Conservation (phyloP, 257 asterid species). For the Coffea eugenioides region DNA sequence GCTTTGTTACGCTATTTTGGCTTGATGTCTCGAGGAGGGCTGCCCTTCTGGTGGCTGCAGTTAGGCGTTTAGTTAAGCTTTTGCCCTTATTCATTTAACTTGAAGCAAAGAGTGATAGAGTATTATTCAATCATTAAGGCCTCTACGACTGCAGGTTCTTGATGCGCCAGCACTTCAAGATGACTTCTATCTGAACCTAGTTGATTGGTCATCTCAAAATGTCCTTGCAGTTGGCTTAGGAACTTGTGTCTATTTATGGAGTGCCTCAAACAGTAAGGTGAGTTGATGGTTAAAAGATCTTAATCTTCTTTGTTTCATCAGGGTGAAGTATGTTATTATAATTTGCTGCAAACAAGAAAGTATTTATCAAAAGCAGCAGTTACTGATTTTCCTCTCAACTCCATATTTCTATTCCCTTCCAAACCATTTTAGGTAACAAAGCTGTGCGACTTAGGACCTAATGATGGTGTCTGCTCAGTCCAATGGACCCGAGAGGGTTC, state of each 20-base stretch:
- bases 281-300: constrained; percentile 18
- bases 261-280: constrained; percentile 90
- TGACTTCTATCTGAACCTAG: constrained; percentile 89
- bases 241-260: constrained; percentile 92
- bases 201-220: constrained; percentile 99
- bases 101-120: not conserved
- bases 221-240: constrained; percentile 99
- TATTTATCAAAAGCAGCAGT: not conserved
- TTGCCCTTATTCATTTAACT: not conserved
- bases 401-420: not conserved
- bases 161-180: constrained; percentile 99
- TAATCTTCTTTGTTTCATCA: not conserved
- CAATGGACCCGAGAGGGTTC: constrained; percentile 98
- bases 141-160: constrained; percentile 55
- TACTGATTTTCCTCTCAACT: not conserved
- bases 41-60: not conserved
- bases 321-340: not conserved
- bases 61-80: not conserved
- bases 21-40: not conserved
- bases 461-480: constrained; percentile 83
- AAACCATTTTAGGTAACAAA: constrained; percentile 59
- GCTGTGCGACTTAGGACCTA: constrained; percentile 90
- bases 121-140: not conserved
- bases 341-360: not conserved
- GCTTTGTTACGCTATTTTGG: not conserved